Conservation (phyloP, 2,329 filamentous ascomycete genomes). For the Chaetomium strumarium region DNA sequence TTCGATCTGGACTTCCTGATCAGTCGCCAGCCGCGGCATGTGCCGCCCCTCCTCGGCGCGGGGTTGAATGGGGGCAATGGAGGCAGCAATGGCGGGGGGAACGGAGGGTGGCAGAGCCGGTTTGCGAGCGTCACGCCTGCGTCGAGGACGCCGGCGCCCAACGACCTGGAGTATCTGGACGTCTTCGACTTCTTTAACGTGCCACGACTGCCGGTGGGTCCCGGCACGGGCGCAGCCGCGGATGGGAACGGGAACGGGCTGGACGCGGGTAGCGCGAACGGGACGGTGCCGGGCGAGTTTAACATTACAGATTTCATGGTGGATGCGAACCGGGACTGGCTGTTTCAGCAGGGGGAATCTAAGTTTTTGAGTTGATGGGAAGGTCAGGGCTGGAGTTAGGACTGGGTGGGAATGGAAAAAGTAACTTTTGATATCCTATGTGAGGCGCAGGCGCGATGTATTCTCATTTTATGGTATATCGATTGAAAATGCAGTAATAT, state of each 20-base stretch:
- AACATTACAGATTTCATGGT: constrained; percentile 76
- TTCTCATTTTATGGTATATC: no score
- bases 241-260: constrained; percentile 15
- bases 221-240: constrained; percentile 28
- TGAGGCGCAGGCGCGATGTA: background rate
- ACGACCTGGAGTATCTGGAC: constrained; percentile 85
- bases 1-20: constrained; percentile 90
- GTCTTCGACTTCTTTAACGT: constrained; percentile 96
- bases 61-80: background rate
- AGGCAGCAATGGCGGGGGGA: constrained; percentile 13
- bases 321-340: constrained; percentile 67
- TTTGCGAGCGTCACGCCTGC: constrained; percentile 53
- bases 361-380: constrained; percentile 20
- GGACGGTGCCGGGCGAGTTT: constrained; percentile 51
- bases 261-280: constrained; percentile 5
- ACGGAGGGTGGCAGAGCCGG: constrained; percentile 34
- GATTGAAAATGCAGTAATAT: no score
- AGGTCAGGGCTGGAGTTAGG: background rate
- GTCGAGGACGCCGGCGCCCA: constrained; percentile 61
- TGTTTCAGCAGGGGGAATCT: constrained; percentile 31
- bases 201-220: constrained; percentile 58
- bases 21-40: constrained; percentile 64
- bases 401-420: background rate
- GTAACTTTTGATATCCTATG: background rate
- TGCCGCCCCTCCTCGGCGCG: constrained; percentile 24